Percentiles rank a stretch among this genome's conserved stretches.
Evolutionary conservation across 495 filamentous ascomycete species (phyloP).

Genomic region (Talaromyces adpressus): DNA sequence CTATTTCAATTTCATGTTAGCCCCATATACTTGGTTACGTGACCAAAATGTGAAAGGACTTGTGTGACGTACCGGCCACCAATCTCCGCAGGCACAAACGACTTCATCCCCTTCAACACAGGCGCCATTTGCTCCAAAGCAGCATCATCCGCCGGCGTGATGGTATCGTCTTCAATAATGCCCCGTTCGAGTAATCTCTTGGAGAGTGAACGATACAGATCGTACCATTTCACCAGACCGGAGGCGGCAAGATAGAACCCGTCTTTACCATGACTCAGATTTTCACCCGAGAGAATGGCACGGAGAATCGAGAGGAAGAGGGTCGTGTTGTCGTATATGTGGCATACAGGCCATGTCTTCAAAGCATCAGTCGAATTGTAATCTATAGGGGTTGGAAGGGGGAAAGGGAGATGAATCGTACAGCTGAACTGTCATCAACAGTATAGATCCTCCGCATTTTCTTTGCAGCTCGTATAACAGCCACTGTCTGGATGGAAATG

Average conservation of each 20-base stretch:
- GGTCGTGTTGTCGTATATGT: conserved; percentile 33
- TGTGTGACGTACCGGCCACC: conserved; percentile 31
- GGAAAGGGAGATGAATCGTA: too few species aligned
- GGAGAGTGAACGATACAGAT: conserved; percentile 37
- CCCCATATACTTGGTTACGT: background rate
- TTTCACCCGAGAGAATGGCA: conserved; percentile 28
- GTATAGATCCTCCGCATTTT: conserved; percentile 26
- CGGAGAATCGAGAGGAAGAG: conserved; percentile 37
- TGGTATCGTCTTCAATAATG: conserved; percentile 23
- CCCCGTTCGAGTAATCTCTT: conserved; percentile 27
- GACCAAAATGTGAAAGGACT: background rate
- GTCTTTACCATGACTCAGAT: conserved; percentile 30
- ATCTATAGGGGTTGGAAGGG: background rate
- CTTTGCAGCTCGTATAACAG: conserved; percentile 37
- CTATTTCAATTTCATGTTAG: conserved; percentile 11
- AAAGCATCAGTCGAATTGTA: background rate
- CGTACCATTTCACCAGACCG: conserved; percentile 39
- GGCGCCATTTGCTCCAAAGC: conserved; percentile 28
- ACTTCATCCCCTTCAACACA: conserved; percentile 20
- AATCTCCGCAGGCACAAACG: conserved; percentile 26
- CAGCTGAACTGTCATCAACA: conserved; percentile 24
- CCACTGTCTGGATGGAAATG: conserved; percentile 42
- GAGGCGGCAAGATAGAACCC: conserved; percentile 45
- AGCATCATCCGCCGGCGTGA: conserved; percentile 23
- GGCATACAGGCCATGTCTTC: conserved; percentile 43